Percentiles rank a stretch among this genome's conserved stretches.
phyloP scores from a whole-genome alignment of 345 rosid species.

The Pseudoturritis turrita region DNA sequence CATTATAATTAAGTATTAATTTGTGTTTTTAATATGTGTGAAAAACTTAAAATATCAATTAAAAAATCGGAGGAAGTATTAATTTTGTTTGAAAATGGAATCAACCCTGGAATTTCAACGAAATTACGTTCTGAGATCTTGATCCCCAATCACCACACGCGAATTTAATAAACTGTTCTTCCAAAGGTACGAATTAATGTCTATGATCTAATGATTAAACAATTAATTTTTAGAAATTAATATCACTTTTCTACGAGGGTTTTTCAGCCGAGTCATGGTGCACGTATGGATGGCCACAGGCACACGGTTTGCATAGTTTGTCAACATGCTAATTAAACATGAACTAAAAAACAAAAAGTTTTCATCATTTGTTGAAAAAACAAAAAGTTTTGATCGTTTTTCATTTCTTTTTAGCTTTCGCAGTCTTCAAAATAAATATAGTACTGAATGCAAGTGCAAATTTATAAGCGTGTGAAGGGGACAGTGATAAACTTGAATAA shows the following conservation, averaged over 20 bases:
- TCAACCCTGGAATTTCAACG: no score
- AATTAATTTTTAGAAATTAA: neutral
- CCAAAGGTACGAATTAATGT: neutral
- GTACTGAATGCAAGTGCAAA: conserved; percentile 11
- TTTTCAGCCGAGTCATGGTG: conserved; percentile 2
- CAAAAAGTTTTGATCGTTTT: neutral
- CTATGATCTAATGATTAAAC: neutral
- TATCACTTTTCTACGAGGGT: neutral
- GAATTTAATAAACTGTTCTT: neutral
- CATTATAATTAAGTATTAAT: no score
- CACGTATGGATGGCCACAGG: conserved; percentile 12
- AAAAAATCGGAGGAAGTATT: no score
- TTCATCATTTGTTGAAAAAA: neutral
- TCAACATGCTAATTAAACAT: conserved; percentile 8
- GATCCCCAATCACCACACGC: no score
- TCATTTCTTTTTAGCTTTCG: neutral
- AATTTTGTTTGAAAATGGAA: no score
- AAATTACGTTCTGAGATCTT: no score
- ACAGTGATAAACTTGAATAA: conserved; percentile 20
- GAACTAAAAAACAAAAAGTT: neutral
- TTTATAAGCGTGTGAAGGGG: conserved; percentile 25
- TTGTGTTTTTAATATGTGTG: no score
- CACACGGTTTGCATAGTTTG: conserved; percentile 17
- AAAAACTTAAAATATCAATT: no score
- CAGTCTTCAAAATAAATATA: conserved; percentile 11